phyloP scores from a whole-genome alignment of 2,329 filamentous ascomycete genomes.

The Endoconidiophora polonica region DNA sequence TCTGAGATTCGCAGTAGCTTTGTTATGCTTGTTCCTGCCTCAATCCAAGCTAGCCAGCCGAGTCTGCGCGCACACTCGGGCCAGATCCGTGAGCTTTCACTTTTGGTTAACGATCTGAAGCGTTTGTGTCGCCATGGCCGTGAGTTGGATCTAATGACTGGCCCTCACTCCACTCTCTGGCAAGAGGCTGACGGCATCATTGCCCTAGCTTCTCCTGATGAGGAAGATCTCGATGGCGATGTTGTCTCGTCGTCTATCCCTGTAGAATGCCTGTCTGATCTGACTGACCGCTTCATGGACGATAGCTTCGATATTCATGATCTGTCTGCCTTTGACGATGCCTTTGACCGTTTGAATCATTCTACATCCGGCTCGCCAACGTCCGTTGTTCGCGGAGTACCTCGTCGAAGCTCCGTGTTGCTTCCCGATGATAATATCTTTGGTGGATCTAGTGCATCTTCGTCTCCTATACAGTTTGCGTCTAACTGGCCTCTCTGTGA shows the following conservation, averaged over 20 bases:
- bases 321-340: neutral
- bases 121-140: constrained; percentile 54
- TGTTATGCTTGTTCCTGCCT: constrained; percentile 57
- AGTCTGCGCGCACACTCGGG: constrained; percentile 71
- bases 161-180: constrained; percentile 47
- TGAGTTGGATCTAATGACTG: constrained; percentile 47
- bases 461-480: constrained; percentile 4
- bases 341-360: neutral
- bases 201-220: constrained; percentile 57
- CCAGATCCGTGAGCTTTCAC: constrained; percentile 65
- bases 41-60: constrained; percentile 65
- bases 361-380: neutral
- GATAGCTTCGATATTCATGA: constrained; percentile 10
- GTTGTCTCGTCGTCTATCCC: constrained; percentile 24
- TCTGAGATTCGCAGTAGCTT: constrained; percentile 17
- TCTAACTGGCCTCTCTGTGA: constrained; percentile 9
- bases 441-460: constrained; percentile 22
- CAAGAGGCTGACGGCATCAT: constrained; percentile 77
- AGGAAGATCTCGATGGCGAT: constrained; percentile 33
- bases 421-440: constrained; percentile 52
- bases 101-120: constrained; percentile 71
- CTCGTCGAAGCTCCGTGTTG: constrained; percentile 43
- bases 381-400: neutral
- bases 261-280: constrained; percentile 23
- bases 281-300: constrained; percentile 26